Percentiles rank a stretch among this genome's conserved stretches.
phyloP scores from a whole-genome alignment of 306 rosid species.

The Canavalia gladiata region DNA sequence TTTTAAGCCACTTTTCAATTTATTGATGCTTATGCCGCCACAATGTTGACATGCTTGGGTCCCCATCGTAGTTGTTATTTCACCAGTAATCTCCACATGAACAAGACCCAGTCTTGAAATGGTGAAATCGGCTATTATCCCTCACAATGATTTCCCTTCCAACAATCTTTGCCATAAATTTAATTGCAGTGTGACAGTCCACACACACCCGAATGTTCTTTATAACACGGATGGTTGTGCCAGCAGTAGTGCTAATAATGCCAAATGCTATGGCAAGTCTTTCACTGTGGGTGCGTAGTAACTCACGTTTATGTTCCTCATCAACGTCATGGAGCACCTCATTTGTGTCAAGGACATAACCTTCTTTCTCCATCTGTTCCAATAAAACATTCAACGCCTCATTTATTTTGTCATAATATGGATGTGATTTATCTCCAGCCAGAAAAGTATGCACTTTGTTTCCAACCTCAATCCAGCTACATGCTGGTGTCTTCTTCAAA shows the following conservation, averaged over 20 bases:
- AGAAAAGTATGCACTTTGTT: conserved; percentile 73
- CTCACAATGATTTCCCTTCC: conserved; percentile 86
- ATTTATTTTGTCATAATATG: conserved; percentile 65
- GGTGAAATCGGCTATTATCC: conserved; percentile 92
- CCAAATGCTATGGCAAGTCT: conserved; percentile 92
- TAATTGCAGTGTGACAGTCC: conserved; percentile 83
- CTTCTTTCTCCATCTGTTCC: conserved; percentile 83
- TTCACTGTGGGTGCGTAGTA: conserved; percentile 77
- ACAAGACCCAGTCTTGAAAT: conserved; percentile 73
- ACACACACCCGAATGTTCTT: conserved; percentile 82
- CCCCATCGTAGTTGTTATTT: conserved; percentile 21
- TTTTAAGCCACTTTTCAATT: conserved; percentile 31
- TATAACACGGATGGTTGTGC: conserved; percentile 74
- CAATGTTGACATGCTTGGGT: background rate
- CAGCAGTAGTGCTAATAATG: conserved; percentile 80
- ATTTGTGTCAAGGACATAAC: conserved; percentile 70
- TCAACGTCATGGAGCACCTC: conserved; percentile 84
- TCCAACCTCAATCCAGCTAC: conserved; percentile 94
- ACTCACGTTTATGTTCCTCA: conserved; percentile 75
- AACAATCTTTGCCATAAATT: conserved; percentile 75
- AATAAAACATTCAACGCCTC: conserved; percentile 66
- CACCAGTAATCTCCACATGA: conserved; percentile 83
- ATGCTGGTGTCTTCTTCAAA: conserved; percentile 81
- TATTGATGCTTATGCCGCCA: conserved; percentile 23
- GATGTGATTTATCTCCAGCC: conserved; percentile 88